Percentiles rank a stretch among this genome's conserved stretches.
Evolutionary conservation across 2,329 filamentous ascomycete species (phyloP).

Genomic region (Fusarium pininemorale): DNA sequence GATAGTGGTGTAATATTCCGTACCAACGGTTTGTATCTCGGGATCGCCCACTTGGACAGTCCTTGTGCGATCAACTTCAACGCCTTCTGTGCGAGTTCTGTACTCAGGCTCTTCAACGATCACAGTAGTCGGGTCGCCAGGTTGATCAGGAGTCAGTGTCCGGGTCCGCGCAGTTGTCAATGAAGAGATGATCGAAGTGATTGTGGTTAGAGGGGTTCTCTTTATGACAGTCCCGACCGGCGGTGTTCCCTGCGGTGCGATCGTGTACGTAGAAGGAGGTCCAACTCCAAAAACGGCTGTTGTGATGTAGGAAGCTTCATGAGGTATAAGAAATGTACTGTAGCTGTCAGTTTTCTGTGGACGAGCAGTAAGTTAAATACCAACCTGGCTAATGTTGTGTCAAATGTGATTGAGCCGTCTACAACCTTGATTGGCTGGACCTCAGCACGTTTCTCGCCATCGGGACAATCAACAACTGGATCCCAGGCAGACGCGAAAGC

Average conservation of each 20-base stretch:
- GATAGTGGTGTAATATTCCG: not conserved
- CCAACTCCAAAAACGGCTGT: not conserved
- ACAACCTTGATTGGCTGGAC: constrained; percentile 3
- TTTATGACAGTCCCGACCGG: not conserved
- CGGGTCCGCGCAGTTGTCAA: not conserved
- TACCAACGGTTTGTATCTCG: not conserved
- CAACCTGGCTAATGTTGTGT: constrained; percentile 6
- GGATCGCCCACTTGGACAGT: not conserved
- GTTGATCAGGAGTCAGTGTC: not conserved
- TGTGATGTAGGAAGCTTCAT: not conserved
- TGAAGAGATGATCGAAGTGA: constrained; percentile 3
- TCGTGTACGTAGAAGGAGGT: not conserved
- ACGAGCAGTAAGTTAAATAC: rapidly evolving
- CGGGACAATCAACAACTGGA: not conserved
- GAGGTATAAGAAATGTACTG: not conserved
- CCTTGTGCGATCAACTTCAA: not conserved
- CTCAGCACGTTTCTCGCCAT: not conserved
- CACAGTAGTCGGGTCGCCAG: not conserved
- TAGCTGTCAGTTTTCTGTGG: not conserved
- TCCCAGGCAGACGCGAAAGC: not conserved
- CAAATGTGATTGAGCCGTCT: constrained; percentile 5
- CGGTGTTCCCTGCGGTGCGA: constrained; percentile 3
- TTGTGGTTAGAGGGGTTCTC: not conserved
- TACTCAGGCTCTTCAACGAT: not conserved
- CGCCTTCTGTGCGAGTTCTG: not conserved